phyloP scores from a whole-genome alignment of 805 yeast genomes.

The Saturnispora zaruensis region DNA sequence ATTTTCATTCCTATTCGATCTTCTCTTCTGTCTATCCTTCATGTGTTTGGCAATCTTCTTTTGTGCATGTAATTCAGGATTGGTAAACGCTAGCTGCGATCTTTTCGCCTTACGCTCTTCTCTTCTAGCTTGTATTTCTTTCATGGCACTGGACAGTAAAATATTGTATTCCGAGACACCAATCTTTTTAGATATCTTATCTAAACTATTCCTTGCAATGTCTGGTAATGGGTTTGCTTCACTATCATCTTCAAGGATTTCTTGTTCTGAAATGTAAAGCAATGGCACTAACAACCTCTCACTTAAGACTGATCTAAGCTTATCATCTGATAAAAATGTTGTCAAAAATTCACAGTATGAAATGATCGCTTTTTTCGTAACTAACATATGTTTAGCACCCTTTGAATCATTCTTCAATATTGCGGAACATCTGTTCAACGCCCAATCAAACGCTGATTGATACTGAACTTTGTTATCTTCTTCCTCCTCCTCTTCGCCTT shows the following conservation, averaged over 20 bases:
- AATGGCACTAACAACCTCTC: constrained; percentile 24
- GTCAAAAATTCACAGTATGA: constrained; percentile 58
- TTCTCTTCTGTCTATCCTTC: constrained; percentile 69
- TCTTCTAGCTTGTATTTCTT: constrained; percentile 50
- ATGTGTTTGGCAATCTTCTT: constrained; percentile 71
- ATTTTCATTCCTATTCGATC: constrained; percentile 62
- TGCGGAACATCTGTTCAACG: constrained; percentile 51
- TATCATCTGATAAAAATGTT: constrained; percentile 39
- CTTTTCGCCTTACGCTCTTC: constrained; percentile 68
- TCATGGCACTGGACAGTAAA: constrained; percentile 56
- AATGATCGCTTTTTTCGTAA: constrained; percentile 59
- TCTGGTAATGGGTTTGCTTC: constrained; percentile 39
- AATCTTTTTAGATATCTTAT: constrained; percentile 54
- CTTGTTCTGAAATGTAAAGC: constrained; percentile 29
- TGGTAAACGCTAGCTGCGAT: constrained; percentile 64
- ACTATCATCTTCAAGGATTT: constrained; percentile 29
- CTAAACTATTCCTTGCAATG: constrained; percentile 56
- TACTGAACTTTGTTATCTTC: constrained; percentile 20
- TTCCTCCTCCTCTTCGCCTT: constrained; percentile 11
- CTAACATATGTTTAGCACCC: constrained; percentile 40
- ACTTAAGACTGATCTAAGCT: constrained; percentile 35
- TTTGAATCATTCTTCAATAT: constrained; percentile 58
- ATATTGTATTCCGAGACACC: constrained; percentile 64
- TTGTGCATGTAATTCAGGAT: constrained; percentile 76
- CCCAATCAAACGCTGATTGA: constrained; percentile 44